Base-by-base conservation (phyloP, 495 filamentous ascomycete genomes). In the Penicillium cataractarum region DNA sequence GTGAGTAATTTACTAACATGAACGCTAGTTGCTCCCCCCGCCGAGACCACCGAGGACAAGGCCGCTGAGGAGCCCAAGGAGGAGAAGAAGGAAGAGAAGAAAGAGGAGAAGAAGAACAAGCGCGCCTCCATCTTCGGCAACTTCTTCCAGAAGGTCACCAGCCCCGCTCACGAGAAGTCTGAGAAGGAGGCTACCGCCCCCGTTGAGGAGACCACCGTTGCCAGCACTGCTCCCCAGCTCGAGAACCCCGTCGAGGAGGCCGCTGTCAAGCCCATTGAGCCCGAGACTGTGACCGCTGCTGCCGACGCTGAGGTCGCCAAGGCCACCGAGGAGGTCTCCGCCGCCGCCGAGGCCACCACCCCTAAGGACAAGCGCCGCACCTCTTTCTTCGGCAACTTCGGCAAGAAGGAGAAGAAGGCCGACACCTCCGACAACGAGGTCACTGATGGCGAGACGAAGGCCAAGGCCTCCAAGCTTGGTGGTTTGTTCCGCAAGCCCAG, bases 401-500 rank as follows among this genome's bases (percentile, higher is more conserved):
- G 79, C 52, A 83, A 81, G 71, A 83, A 82, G 74, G 78, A 82
- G 76, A 83, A 82, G 75, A 83, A 80, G 75, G 72, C 73, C 15
- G 70, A 73, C 21, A 75, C 76, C 57, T 84, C 83, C 10, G 83
- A 84, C 64, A 76, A 76, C 59, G 83, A 84, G 70, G 73, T 58
- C 49, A 76, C 77, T 37, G 80, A 83, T 50, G 76, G 76, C 50
- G 82, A 85, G 67, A 63, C 76, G 63, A 86, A 83, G 81, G 61
- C 70, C 65, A 78, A 81, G 74, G 67, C 68, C 63, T 80, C 80
- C 74, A 83, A 82, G 70, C 76, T 86, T 26, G 82, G 82, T 49
- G 79, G 79, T 66, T 76, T 86, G 39, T 85, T 85, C 76, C 83
- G 83, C 67, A 83, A 81, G 76, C 76, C 81, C 63, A 83, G 80